Evolutionary conservation across 306 rosid genomes (phyloP).

Genomic region (Leucaena leucocephala): DNA sequence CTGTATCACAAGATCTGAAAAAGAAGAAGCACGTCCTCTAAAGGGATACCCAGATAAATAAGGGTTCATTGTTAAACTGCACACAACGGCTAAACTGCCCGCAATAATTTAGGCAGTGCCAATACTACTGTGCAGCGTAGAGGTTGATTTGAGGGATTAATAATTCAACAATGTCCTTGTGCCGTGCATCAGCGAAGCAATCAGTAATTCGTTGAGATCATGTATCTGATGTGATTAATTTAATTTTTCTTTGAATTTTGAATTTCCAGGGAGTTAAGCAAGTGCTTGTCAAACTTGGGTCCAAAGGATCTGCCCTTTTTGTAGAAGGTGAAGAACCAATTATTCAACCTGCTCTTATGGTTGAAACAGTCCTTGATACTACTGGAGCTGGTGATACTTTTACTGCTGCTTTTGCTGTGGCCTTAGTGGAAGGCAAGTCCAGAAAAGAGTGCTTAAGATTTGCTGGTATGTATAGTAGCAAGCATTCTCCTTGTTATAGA

Average conservation of each 20-base stretch:
- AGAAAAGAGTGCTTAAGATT: slow-evolving; percentile 71
- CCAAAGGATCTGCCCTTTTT: slow-evolving; percentile 81
- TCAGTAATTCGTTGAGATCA: slow-evolving; percentile 13
- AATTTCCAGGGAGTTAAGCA: slow-evolving; percentile 76
- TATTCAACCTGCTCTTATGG: slow-evolving; percentile 65
- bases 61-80: not conserved
- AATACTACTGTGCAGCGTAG: not conserved
- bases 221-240: slow-evolving; percentile 14
- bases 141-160: slow-evolving; percentile 28
- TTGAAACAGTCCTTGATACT: slow-evolving; percentile 70
- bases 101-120: not conserved
- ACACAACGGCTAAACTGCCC: not conserved
- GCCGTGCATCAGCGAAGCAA: not conserved
- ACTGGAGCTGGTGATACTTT: slow-evolving; percentile 98
- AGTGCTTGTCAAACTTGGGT: slow-evolving; percentile 91
- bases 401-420: slow-evolving; percentile 91
- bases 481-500: slow-evolving; percentile 15
- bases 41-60: not conserved
- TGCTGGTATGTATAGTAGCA: slow-evolving; percentile 56
- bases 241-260: slow-evolving; percentile 26
- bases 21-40: not conserved
- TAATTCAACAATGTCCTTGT: slow-evolving; percentile 30
- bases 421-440: slow-evolving; percentile 83
- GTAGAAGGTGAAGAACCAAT: slow-evolving; percentile 82
- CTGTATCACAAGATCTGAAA: not conserved